A percentile compares a stretch with the other conserved stretches of the same genome.
These are phyloP conservation scores for Gossypium armourianum DNA, from an alignment of 441 rosid genomes.

Conservation along the genomic window DNA sequence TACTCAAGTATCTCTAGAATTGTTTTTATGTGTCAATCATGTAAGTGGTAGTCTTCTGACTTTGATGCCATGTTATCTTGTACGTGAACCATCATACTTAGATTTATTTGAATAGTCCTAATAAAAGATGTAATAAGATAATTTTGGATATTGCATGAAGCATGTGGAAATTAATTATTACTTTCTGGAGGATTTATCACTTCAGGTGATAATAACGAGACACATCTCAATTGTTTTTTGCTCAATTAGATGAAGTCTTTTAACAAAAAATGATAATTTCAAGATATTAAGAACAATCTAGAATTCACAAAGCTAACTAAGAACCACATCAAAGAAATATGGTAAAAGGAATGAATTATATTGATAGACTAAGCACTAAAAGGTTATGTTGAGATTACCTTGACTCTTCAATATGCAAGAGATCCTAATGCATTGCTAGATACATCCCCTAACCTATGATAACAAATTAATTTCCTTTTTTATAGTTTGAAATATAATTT, in stretches of 20 bases:
- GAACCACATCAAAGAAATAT: neutral
- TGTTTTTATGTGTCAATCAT: neutral
- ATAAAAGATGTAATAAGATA: neutral
- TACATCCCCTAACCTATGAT: neutral
- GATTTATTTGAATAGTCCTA: neutral
- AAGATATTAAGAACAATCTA: neutral
- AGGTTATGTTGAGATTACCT: neutral
- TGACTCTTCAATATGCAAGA: neutral
- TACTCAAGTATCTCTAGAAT: neutral
- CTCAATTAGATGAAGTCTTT: neutral
- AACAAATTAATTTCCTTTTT: neutral
- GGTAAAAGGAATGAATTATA: neutral
- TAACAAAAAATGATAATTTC: neutral
- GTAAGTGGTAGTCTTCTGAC: neutral
- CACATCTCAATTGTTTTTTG: neutral
- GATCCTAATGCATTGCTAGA: neutral
- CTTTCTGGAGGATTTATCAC: neutral
- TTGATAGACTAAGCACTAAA: neutral
- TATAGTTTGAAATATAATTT: neutral
- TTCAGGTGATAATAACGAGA: neutral
- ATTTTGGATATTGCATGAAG: neutral
- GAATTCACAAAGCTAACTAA: neutral
- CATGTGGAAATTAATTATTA: neutral
- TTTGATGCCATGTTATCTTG: neutral
- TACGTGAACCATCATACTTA: neutral